Percentiles rank a stretch among this genome's conserved stretches.
phyloP scores from a whole-genome alignment of 2,329 filamentous ascomycete species.

The Taxawa tesnikishii region DNA sequence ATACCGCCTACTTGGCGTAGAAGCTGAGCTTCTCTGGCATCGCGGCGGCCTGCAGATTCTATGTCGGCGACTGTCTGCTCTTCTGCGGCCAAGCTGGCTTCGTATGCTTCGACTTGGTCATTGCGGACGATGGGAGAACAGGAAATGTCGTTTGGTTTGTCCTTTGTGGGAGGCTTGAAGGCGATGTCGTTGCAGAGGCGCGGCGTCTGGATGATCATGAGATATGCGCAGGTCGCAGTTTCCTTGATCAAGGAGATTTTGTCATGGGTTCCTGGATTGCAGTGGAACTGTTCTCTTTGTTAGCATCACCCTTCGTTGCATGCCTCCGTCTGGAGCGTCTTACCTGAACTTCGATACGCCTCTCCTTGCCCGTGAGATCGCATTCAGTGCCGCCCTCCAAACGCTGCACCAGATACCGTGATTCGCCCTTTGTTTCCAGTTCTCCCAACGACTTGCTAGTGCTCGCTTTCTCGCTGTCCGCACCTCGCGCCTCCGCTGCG shows the following conservation, averaged over 20 bases:
- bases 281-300: constrained; percentile 47
- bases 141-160: constrained; percentile 61
- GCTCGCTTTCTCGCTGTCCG: constrained; percentile 4
- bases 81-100: constrained; percentile 14
- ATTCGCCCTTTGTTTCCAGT: constrained; percentile 70
- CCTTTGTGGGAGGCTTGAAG: constrained; percentile 70
- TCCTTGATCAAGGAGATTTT: constrained; percentile 90
- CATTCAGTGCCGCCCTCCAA: constrained; percentile 70
- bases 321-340: constrained; percentile 6
- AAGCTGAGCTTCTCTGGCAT: constrained; percentile 2
- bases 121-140: constrained; percentile 60
- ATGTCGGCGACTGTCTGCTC: no score
- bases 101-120: constrained; percentile 29
- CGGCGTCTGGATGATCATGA: constrained; percentile 87
- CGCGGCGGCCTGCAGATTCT: constrained; percentile 1
- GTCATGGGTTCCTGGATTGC: constrained; percentile 62
- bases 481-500: constrained; percentile 10
- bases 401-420: constrained; percentile 74
- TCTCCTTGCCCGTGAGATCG: constrained; percentile 69
- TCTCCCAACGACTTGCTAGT: constrained; percentile 17
- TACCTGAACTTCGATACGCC: constrained; percentile 71
- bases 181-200: constrained; percentile 78
- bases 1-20: constrained; percentile 41
- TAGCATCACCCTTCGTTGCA: neutral
- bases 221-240: constrained; percentile 76